Base-by-base conservation (phyloP, 202 grass and related monocot genomes). In the Hordeum pubiflorum region DNA sequence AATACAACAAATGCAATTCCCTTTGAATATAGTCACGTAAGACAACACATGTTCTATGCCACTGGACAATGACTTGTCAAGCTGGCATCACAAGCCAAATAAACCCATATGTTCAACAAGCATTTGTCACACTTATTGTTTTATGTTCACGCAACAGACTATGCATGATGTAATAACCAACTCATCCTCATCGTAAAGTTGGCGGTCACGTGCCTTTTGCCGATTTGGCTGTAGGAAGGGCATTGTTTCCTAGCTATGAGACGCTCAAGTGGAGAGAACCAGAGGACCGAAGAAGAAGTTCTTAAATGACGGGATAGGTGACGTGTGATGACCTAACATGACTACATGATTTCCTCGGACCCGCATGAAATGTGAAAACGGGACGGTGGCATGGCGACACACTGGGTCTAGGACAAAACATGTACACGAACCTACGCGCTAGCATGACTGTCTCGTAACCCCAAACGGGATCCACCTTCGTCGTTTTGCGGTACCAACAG, bases 141-240 rank as follows among this genome's bases (percentile, higher is more conserved):
- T 50, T 13, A 50, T 50, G 46, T 50, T 14, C 44, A 50, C 0
- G 46, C 15, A 50, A 18, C 5, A 6, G 0, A 0, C 15, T 18
- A 50, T 50, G 46, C 15, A 50, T 50, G 46, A 13, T 50, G 15
- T 0, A 18, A 50, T 50, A 18, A 2, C 46, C 46, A 54, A 54
- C 50, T 54, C 7, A 20, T 54, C 50, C 17, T 20, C 50, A 1
- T 54, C 50, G 2, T 6, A 54, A n/a, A 54, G 18, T 54, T 54
- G 50, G 50, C 2, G 18, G 2, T 0, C 18, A 54, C 0, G 5
- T 18, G 7, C 6, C 6, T 54, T 54, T 54, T 8, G 0, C 0
- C 50, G 0, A 54, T 0, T n/a, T 54, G 6, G 17, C 0, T 18
- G 6, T n/a, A 1, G 50, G 50, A n/a, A n/a, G 50, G 6, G 0